Evolutionary conservation across 2,329 filamentous ascomycete species (phyloP).

Genomic region (Calonectria honghensis): DNA sequence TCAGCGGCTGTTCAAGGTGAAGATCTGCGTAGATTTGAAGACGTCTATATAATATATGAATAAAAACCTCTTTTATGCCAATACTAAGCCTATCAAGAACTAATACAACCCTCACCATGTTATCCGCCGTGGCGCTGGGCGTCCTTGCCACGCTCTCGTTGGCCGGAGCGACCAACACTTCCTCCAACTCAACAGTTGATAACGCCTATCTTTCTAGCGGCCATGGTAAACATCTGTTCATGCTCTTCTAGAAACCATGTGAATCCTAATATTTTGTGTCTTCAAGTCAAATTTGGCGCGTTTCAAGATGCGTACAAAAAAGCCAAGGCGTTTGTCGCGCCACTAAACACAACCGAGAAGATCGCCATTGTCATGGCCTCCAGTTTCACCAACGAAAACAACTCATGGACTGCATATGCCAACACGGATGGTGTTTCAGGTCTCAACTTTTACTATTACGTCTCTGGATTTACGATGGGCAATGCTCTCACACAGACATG

Average conservation of each 20-base stretch:
- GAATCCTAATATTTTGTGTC: neutral
- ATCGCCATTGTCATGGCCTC: constrained; percentile 21
- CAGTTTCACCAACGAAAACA: constrained; percentile 15
- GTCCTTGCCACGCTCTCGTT: constrained; percentile 3
- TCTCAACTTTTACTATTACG: constrained; percentile 22
- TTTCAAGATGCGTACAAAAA: constrained; percentile 15
- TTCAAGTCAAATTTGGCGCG: constrained; percentile 3
- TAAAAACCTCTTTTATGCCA: neutral
- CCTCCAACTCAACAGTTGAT: neutral
- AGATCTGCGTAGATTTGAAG: neutral
- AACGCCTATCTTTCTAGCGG: constrained; percentile 8
- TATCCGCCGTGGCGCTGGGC: neutral
- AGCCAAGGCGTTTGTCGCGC: constrained; percentile 19
- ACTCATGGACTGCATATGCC: constrained; percentile 8
- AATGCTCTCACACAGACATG: constrained; percentile 11
- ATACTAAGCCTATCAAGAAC: neutral
- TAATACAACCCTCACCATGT: neutral
- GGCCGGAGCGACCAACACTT: neutral
- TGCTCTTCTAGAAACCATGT: neutral
- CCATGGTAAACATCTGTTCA: neutral
- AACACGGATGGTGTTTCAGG: constrained; percentile 28
- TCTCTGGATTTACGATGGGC: constrained; percentile 19
- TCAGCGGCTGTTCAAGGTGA: neutral
- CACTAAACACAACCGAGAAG: constrained; percentile 26
- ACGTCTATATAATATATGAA: neutral